phyloP scores from a whole-genome alignment of 2,329 filamentous ascomycete genomes.

The Rutstroemia sp. region DNA sequence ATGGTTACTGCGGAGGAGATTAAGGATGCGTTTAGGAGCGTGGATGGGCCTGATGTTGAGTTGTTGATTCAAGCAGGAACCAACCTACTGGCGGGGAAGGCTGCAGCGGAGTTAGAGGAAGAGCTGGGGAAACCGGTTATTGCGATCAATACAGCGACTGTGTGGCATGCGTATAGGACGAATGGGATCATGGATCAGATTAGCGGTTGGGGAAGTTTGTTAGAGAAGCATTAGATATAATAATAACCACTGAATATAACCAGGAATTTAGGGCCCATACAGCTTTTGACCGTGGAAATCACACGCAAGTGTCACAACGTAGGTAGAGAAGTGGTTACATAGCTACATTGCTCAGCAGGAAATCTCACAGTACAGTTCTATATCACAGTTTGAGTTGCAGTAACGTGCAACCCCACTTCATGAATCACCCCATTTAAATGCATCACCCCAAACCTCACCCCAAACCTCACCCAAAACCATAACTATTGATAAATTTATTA shows the following conservation, averaged over 20 bases:
- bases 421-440: too few relatives aligned
- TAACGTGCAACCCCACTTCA: too few relatives aligned
- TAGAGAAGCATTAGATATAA: conserved; percentile 12
- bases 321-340: too few relatives aligned
- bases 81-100: conserved; percentile 25
- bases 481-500: too few relatives aligned
- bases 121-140: conserved; percentile 27
- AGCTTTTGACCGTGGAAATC: too few relatives aligned
- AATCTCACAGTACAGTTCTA: background rate
- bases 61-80: conserved; percentile 30
- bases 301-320: too few relatives aligned
- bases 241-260: background rate
- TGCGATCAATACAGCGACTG: conserved; percentile 30
- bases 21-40: conserved; percentile 23
- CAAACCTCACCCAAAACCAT: too few relatives aligned
- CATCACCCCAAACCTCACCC: too few relatives aligned
- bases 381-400: background rate
- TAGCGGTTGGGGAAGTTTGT: conserved; percentile 14
- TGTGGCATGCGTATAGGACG: conserved; percentile 28
- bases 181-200: conserved; percentile 26
- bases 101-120: conserved; percentile 27
- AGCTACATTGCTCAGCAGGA: background rate
- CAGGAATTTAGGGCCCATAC: too few relatives aligned
- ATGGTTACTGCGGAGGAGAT: conserved; percentile 29
- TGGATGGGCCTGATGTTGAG: conserved; percentile 23